A percentile compares a stretch with the other conserved stretches of the same genome.
Conservation (phyloP, 305 asterid genomes). For the Salvia sclarea region DNA sequence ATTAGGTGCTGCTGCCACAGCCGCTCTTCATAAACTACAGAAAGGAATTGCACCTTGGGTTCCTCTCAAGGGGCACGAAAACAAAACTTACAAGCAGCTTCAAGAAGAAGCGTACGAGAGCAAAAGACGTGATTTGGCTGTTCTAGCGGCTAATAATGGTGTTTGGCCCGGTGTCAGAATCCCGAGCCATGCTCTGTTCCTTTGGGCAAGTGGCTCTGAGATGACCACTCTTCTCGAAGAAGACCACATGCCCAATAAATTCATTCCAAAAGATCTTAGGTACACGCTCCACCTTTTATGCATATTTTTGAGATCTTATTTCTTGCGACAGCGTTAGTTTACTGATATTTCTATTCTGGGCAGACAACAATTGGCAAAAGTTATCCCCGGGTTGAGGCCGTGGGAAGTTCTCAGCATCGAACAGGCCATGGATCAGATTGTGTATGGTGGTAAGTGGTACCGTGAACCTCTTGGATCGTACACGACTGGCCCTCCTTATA, state of each 20-base stretch:
- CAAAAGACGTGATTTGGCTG: slow-evolving; percentile 88
- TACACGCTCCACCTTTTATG: slow-evolving; percentile 30
- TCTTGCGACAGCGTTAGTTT: background rate
- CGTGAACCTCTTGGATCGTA: slow-evolving; percentile 84
- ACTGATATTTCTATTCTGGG: slow-evolving; percentile 22
- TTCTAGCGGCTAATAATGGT: slow-evolving; percentile 80
- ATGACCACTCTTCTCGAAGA: slow-evolving; percentile 80
- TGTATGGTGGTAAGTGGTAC: slow-evolving; percentile 79
- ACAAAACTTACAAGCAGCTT: slow-evolving; percentile 80
- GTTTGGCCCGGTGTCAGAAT: slow-evolving; percentile 88
- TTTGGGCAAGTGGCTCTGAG: slow-evolving; percentile 98
- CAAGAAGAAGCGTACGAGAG: slow-evolving; percentile 90
- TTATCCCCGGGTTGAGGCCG: slow-evolving; percentile 91
- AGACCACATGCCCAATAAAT: slow-evolving; percentile 97
- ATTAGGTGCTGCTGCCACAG: slow-evolving; percentile 89
- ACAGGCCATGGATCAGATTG: slow-evolving; percentile 93
- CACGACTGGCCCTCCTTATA: slow-evolving; percentile 92
- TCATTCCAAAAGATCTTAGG: slow-evolving; percentile 84
- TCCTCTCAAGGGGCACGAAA: slow-evolving; percentile 86
- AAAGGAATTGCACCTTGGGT: slow-evolving; percentile 97
- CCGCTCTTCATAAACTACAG: slow-evolving; percentile 79
- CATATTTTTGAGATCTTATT: background rate
- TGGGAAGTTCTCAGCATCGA: slow-evolving; percentile 96
- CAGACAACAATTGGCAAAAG: slow-evolving; percentile 60
- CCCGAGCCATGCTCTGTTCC: slow-evolving; percentile 89